Evolutionary conservation across 2,329 filamentous ascomycete species (phyloP), one percentile per base, ranked within the genome.

Genomic region (Rugonectria rugulosa): DNA sequence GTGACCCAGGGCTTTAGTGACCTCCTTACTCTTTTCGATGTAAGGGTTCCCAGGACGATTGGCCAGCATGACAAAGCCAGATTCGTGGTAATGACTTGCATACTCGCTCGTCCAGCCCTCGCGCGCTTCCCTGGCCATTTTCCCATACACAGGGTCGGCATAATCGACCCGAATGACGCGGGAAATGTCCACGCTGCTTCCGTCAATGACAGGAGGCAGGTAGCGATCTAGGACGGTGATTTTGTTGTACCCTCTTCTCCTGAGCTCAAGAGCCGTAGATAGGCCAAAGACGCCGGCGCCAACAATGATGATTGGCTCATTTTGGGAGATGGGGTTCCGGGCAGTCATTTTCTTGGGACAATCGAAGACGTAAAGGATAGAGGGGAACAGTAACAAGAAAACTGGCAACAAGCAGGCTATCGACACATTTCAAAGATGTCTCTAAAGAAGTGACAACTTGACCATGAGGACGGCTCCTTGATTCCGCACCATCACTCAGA

Each of bases 61-160:
- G 0, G 53, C 45, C 1, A 73, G 56, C 68, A 73, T 72, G 20
- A 72, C 59, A 46, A 73, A 73, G 4, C 72, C 71, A 6, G 61
- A 69, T 48, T 67, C 55, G 37, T 72, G 60, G 26, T 70, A 73
- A 43, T 73, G 67, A 15, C 61, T 63, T 6, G 60, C 54, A 34
- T 70, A 73, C 12, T 67, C 61, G 0, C 56, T 52, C 8, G 21
- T 44, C 71, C 71, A 73, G 2, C 61, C 66, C 1, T 59, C 43
- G 10, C 65, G 55, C 3, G 72, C 68, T 44, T 73, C 69, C 12
- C 58, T 59, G 4, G 84, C 87, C 47, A 91, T 81, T 37, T 75
- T 73, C 5, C 84, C 79, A 65, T 91, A 91, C 12, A 83, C 77
- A 0, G 79, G 72, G 61, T 87, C 81, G 11, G 86, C 84, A 64